Conservation (phyloP, 768 basidiomycete species). For the Flagelloscypha sp. region DNA sequence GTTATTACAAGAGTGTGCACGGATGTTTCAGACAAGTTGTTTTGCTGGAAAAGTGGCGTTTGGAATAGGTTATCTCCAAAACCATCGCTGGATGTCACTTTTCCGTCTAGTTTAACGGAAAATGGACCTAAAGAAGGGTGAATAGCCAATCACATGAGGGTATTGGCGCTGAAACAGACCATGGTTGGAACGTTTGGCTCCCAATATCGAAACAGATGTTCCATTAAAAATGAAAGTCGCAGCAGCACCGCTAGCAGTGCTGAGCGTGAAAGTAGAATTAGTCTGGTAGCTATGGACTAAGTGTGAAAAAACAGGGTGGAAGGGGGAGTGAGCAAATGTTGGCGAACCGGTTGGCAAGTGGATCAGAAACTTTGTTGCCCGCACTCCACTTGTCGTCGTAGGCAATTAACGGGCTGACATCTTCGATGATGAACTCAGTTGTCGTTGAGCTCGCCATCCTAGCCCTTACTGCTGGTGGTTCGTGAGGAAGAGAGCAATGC, state of each 20-base stretch:
- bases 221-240: conserved; percentile 29
- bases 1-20: conserved; percentile 21
- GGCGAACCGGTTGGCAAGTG: conserved; percentile 6
- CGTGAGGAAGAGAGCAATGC: no score
- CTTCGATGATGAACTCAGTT: conserved; percentile 18
- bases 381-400: conserved; percentile 17
- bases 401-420: conserved; percentile 19
- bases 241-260: conserved; percentile 19
- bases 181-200: conserved; percentile 27
- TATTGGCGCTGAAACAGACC: no score
- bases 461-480: no score
- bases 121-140: no score
- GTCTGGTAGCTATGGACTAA: conserved; percentile 24
- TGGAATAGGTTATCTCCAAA: conserved; percentile 16
- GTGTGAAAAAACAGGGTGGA: neutral
- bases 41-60: conserved; percentile 21
- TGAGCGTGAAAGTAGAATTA: conserved; percentile 26
- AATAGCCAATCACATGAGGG: no score
- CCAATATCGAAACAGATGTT: conserved; percentile 27
- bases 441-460: no score
- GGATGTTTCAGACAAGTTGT: conserved; percentile 16
- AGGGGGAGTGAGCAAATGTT: neutral
- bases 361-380: conserved; percentile 9
- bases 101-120: conserved; percentile 22
- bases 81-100: conserved; percentile 13